Evolutionary conservation across 345 rosid genomes (phyloP), one percentile per base, ranked within the genome.

Genomic region (Populus davidiana): DNA sequence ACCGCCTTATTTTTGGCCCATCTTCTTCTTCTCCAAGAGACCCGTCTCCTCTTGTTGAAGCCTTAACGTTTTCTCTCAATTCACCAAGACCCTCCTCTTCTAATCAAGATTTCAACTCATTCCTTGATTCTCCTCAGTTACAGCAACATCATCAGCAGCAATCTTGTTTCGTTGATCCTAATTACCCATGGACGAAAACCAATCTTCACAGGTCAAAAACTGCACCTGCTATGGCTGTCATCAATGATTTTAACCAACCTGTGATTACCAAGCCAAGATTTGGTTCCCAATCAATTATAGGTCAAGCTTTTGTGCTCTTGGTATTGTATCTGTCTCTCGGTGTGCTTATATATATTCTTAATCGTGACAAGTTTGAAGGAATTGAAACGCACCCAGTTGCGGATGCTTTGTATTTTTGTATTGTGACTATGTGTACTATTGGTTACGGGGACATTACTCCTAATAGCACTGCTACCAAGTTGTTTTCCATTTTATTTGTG

Each of bases 371-470:
- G 61, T 96, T 89, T 75, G 10, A 78, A 1, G 94, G 84, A 5
- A 72, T 25, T 20, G 84, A 88, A 79, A 96, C 97, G 41, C 94
- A 95, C 68, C 99, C 97, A 1, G 86, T 93, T n/a, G 94, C 92
- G 71, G 99, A 92, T 80, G 98, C 94, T 9, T 76, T 96, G 70
- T 96, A 92, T 81, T 96, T 96, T 77, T 92, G 97, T 77, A 88
- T 92, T 25, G 98, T 95, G 1, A 95, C 99, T 5, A 91, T 95
- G 97, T 95, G 99, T 81, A 95, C 99, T 0, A 93, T 95, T 62
- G 98, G 97, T 20, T 96, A 92, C 70, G 98, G 98, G 64, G 99
- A 96, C 73, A 96, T 96, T 9, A 93, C 92, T 2, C 96, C 98
- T 1, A 81, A 86, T 21, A 90, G 76, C 38, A 73, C 77, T 6